Percentiles rank a stretch among this genome's conserved stretches.
phyloP scores from a whole-genome alignment of 257 asterid species.

The Solanum arcanum region DNA sequence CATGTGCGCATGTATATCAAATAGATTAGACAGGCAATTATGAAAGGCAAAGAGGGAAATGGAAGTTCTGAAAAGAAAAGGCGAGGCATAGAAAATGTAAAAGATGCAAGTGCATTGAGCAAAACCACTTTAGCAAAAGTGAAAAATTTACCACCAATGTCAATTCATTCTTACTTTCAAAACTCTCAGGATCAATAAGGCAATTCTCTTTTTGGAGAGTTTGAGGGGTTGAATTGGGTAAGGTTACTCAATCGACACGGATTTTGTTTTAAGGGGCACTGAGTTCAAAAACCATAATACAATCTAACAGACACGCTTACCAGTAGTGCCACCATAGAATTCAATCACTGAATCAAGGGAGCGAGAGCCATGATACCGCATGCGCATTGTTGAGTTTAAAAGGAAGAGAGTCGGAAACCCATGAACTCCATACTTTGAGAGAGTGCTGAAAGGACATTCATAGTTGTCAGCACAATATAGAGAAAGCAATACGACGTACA shows the following conservation, averaged over 20 bases:
- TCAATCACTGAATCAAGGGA: constrained; percentile 60
- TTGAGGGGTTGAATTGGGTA: not conserved
- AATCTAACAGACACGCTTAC: constrained; percentile 27
- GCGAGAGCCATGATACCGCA: constrained; percentile 77
- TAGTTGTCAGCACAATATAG: constrained; percentile 1
- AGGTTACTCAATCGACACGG: not conserved
- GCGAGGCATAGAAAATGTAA: not conserved
- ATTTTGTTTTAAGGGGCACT: not conserved
- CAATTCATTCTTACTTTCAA: not conserved
- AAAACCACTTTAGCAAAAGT: not conserved
- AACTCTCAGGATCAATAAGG: not conserved
- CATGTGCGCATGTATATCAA: not conserved
- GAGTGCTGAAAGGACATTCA: constrained; percentile 50
- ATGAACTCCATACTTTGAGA: constrained; percentile 89
- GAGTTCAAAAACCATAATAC: not conserved
- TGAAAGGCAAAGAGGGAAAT: not conserved
- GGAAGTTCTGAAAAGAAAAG: not conserved
- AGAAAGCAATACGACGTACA: not conserved
- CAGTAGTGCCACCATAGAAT: constrained; percentile 66
- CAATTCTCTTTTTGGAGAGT: not conserved
- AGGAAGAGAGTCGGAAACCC: constrained; percentile 86
- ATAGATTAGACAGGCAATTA: not conserved
- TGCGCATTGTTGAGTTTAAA: constrained; percentile 69
- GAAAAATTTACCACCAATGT: not conserved
- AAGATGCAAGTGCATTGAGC: not conserved